Evolutionary conservation across 768 basidiomycete species (phyloP).

Genomic region (Boletus coccyginus): DNA sequence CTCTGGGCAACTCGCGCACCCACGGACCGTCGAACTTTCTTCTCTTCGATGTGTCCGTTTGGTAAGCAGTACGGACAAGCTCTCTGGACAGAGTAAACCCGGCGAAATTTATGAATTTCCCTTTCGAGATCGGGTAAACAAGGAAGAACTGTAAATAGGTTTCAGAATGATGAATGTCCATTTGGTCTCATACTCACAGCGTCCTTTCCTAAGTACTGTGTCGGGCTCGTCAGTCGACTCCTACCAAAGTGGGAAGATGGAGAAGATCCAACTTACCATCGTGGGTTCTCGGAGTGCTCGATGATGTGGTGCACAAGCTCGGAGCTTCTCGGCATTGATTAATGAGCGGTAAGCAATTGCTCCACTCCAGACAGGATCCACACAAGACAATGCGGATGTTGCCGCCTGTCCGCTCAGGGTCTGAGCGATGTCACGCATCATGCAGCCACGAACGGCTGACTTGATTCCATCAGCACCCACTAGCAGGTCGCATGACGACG

Average conservation of each 20-base stretch:
- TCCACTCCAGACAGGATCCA: conserved; percentile 60
- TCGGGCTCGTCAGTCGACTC: not conserved
- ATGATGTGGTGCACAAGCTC: conserved; percentile 44
- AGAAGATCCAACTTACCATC: conserved; percentile 36
- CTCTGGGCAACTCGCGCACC: conserved; percentile 44
- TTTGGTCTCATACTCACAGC: conserved; percentile 32
- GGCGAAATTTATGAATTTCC: conserved; percentile 60
- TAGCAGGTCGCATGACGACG: conserved; percentile 59
- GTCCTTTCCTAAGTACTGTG: conserved; percentile 56
- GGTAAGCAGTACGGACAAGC: conserved; percentile 46
- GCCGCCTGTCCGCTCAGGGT: conserved; percentile 40
- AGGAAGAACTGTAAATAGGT: conserved; percentile 48
- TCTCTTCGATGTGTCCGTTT: conserved; percentile 14
- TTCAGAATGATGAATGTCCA: not conserved
- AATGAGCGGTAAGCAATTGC: conserved; percentile 56
- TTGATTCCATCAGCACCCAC: conserved; percentile 70
- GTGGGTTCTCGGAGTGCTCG: conserved; percentile 45
- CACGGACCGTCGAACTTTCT: conserved; percentile 36
- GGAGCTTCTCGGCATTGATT: conserved; percentile 51
- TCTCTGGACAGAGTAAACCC: conserved; percentile 52
- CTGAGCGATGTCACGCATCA: conserved; percentile 34
- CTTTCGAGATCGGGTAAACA: conserved; percentile 58
- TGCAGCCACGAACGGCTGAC: conserved; percentile 42
- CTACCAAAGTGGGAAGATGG: not conserved
- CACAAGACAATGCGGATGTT: conserved; percentile 39